Evolutionary conservation across 2,329 filamentous ascomycete species (phyloP).

Genomic region (Clonostachys solani): DNA sequence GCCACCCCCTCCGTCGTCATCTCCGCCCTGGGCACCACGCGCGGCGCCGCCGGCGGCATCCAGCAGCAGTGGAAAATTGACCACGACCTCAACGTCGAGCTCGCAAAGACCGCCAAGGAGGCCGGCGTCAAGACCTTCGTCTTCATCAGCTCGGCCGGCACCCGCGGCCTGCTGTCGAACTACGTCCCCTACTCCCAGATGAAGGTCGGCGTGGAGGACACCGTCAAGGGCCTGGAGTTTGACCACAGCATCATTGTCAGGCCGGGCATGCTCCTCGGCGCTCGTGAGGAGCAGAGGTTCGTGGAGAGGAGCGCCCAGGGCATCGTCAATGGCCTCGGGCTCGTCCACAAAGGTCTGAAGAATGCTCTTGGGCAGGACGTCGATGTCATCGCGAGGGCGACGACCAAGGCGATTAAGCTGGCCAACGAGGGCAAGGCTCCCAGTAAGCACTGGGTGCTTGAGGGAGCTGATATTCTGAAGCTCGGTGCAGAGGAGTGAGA

Average conservation of each 20-base stretch:
- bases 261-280: slow-evolving; percentile 73
- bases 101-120: slow-evolving; percentile 70
- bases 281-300: slow-evolving; percentile 56
- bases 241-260: slow-evolving; percentile 70
- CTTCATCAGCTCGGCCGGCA: slow-evolving; percentile 61
- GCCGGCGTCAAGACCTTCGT: slow-evolving; percentile 73
- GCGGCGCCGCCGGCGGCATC: slow-evolving; percentile 68
- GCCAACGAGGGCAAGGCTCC: slow-evolving; percentile 56
- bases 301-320: slow-evolving; percentile 53
- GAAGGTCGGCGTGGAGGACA: slow-evolving; percentile 85
- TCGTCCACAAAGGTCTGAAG: slow-evolving; percentile 48
- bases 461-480: slow-evolving; percentile 58
- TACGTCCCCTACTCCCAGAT: slow-evolving; percentile 58
- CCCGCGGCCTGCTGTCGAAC: slow-evolving; percentile 29
- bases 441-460: slow-evolving; percentile 57
- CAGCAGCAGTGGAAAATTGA: slow-evolving; percentile 84
- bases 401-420: slow-evolving; percentile 54
- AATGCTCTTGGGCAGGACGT: slow-evolving; percentile 70
- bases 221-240: slow-evolving; percentile 67
- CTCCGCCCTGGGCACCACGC: slow-evolving; percentile 78
- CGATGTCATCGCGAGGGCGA: slow-evolving; percentile 65
- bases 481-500: slow-evolving; percentile 45
- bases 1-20: slow-evolving; percentile 63
- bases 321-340: slow-evolving; percentile 51
- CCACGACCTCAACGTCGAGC: slow-evolving; percentile 76